Evolutionary conservation across 2,329 filamentous ascomycete genomes (phyloP), one percentile per base, ranked within the genome.

Genomic region (Aureobasidium subglaciale): DNA sequence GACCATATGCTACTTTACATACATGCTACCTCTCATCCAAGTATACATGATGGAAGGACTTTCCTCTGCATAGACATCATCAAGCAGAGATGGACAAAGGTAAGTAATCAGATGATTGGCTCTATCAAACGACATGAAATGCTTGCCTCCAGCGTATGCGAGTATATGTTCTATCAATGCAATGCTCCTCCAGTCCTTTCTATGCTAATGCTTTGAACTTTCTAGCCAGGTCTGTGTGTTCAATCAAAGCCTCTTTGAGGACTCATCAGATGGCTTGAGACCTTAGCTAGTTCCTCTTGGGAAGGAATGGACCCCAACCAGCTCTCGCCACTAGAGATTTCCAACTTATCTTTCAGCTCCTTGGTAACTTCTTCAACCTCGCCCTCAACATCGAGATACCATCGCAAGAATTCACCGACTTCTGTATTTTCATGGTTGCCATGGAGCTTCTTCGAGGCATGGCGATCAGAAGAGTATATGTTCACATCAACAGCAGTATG

Each of bases 341-440:
- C 69, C 46, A 72, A 63, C 73, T 83, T 84, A 60, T 83, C 73
- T 62, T 77, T 80, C 41, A 99, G 73, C 70, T 93, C 85, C 65
- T 82, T 75, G 1, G 91, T 96, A 55, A 97, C 83, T 29, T 77
- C 76, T 1, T 88, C 81, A 1, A 96, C 82, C 66, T 96, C 85
- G 1, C 95, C 82, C 64, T 96, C 85, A 1, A 97, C 82, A 46
- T 81, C 81, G 0, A 99, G 79, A 65, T 93, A 99, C 8, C 83
- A 75, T 7, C 83, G 76, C 57, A 99, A 72, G 69, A 96, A 99
- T 41, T 80, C 75, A 30, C 93, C 93, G 1, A 99, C 80, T 24
- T 97, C 90, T 0, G 86, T 97, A 68, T 99, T 99, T 75, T 99
- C 93, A 55, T 95, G 85, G 69, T 97, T 97, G 7, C 92, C 92